Conservation (phyloP, 192 early-diverging fungal species). For the Jimgerdemannia lactiflua region DNA sequence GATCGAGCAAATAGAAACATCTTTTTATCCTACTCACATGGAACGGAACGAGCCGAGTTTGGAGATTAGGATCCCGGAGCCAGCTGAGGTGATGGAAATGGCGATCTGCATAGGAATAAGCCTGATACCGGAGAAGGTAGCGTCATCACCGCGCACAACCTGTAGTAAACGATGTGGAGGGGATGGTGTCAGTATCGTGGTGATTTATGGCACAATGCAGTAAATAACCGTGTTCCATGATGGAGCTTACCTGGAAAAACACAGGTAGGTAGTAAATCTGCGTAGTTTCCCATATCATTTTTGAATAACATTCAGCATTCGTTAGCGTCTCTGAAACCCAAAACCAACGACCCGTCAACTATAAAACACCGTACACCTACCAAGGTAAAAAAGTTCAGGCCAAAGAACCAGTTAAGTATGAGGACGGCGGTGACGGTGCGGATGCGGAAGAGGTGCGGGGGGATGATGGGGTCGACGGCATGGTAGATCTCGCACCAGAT, state of each 20-base stretch:
- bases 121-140: constrained; percentile 36
- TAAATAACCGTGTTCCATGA: neutral
- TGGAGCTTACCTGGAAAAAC: neutral
- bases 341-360: neutral
- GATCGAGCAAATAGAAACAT: neutral
- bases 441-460: constrained; percentile 55
- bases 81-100: constrained; percentile 11
- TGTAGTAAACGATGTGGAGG: constrained; percentile 10
- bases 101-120: constrained; percentile 35
- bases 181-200: neutral
- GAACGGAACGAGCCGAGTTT: constrained; percentile 16
- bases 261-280: neutral
- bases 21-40: neutral
- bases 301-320: too few species aligned
- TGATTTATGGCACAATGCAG: neutral
- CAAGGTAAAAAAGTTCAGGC: constrained; percentile 27
- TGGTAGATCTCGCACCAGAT: constrained; percentile 42
- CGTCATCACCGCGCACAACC: constrained; percentile 65
- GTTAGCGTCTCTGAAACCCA: too few species aligned
- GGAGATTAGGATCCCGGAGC: constrained; percentile 21
- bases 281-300: neutral
- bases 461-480: constrained; percentile 63
- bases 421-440: constrained; percentile 27
- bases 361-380: neutral
- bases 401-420: constrained; percentile 31